Base-by-base conservation (phyloP, 108 stramenopile species). In the Fistulifera solaris region DNA sequence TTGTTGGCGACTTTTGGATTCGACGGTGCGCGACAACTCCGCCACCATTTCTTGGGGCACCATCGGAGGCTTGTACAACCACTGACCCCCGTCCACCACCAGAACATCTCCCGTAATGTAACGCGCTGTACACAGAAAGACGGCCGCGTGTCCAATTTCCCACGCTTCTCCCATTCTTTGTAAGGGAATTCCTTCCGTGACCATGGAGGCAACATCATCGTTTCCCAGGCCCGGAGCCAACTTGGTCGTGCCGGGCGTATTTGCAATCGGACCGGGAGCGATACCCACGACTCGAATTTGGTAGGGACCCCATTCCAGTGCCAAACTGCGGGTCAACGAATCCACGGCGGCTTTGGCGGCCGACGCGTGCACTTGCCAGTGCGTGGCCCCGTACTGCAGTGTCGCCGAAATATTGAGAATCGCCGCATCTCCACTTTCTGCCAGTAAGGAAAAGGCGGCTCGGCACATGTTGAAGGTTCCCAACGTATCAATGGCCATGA, bases 201-300 rank as follows among this genome's bases (percentile, higher is more conserved):
- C 75, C 14, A 80, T 55, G 27, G 61, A 59, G 14, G 64, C 56
- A 14, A 61, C 40, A 16, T 76, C 73, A 8, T 56, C 55, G 13
- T 44, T n/a, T 11, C 62, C 55, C 47, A 88, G 51, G 17, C 79
- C 85, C 24, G 91, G 90, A 1, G 87, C 83, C 25, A 96, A 62
- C 68, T 94, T 96, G 18, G 92, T 82, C 55, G 91, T 96, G 22
- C 95, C 95, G 10, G 94, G 94, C 12, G 94, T 96, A 68, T 94
- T 61, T 1, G 66, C 88, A 52, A 94, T 94, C 13, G 95, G 89
- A 18, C 95, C 95, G 11, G 95, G 95, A 24, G 95, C 95, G 42
- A 96, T 89, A 3, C 90, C 94, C 51, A 83, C 87, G 5, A 96
- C 94, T 56, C 95, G 59, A 44, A 96, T 85, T 18, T 74, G 65